Base-by-base conservation (phyloP, 805 yeast genomes). In the Schwanniomyces sp. region DNA sequence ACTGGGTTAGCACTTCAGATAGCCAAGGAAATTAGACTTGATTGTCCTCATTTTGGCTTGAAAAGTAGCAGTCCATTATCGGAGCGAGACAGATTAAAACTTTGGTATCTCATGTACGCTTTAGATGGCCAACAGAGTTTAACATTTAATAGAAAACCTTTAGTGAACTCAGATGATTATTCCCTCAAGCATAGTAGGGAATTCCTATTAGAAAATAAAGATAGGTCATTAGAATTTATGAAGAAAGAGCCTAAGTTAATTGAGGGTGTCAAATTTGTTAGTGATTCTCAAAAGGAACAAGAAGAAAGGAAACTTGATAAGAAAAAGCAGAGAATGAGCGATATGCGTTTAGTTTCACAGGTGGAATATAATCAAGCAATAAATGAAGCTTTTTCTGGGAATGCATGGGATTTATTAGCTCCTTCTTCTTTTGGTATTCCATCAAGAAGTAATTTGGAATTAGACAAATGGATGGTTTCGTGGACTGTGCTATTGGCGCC, bases 381-480 rank as follows among this genome's bases (percentile, higher is more conserved):
- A 34, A 74, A 74, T 51, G 78, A 74, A 44, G 82, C 83, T 0
- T 80, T 84, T 51, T 69, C 64, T 43, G 84, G 84, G 2, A 72
- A 78, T 51, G 82, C 85, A 0, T 81, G 87, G 86, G 83, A 78
- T 46, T 59, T 82, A 17, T 62, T 85, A 34, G 69, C 80, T 0
- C 89, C 89, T 0, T 69, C 82, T 1, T 68, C 80, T 1, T 79
- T 84, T 59, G 91, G 91, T 0, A 72, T 85, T 8, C 89, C 89
- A 0, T 84, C 86, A 58, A 80, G 78, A 53, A 76, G 84, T 6
- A 85, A 85, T 57, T 63, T 85, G 47, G 88, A 84, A 48, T 64
- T 85, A 32, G 91, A 85, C 57, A 82, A 79, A 62, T 85, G 91
- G 91, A 85, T 85, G 88, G 88, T 85, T 4, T 84, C 85, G 17